Conservation (phyloP, 805 yeast genomes). For the Wickerhamomyces silvicola region DNA sequence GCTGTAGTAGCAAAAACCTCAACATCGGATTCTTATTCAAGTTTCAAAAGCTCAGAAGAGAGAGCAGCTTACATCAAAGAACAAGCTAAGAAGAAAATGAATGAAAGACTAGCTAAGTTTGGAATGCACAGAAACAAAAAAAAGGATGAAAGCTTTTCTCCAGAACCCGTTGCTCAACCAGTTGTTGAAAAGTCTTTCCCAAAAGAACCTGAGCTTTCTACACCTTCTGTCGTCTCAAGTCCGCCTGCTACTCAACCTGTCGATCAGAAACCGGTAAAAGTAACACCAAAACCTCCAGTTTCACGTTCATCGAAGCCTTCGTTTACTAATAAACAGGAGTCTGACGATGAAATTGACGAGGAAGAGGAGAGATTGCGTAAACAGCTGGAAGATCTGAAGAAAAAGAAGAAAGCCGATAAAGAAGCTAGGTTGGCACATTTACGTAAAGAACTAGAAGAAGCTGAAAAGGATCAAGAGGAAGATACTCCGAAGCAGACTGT, state of each 20-base stretch:
- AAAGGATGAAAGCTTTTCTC: conserved; percentile 8
- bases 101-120: conserved; percentile 72
- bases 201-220: conserved; percentile 2
- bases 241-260: conserved; percentile 3
- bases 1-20: conserved; percentile 15
- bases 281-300: conserved; percentile 13
- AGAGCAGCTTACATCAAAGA: conserved; percentile 78
- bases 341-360: conserved; percentile 42
- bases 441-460: conserved; percentile 52
- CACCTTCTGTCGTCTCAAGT: conserved; percentile 4
- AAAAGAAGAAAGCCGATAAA: conserved; percentile 49
- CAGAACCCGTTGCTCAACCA: conserved; percentile 15
- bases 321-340: conserved; percentile 13
- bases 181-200: no score
- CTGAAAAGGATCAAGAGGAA: conserved; percentile 36
- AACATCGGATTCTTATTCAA: conserved; percentile 19
- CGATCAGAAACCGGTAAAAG: background rate
- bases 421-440: conserved; percentile 54
- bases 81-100: conserved; percentile 77
- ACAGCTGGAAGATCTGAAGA: conserved; percentile 33
- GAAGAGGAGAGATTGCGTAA: conserved; percentile 40
- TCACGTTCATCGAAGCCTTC: no score
- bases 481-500: conserved; percentile 9
- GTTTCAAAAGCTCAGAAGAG: conserved; percentile 49
- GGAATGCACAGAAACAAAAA: conserved; percentile 52